These are phyloP conservation scores for Hyphopichia wangnamkhiaoensis DNA, from an alignment of 1,139 yeast genomes.

Conservation along the genomic window DNA sequence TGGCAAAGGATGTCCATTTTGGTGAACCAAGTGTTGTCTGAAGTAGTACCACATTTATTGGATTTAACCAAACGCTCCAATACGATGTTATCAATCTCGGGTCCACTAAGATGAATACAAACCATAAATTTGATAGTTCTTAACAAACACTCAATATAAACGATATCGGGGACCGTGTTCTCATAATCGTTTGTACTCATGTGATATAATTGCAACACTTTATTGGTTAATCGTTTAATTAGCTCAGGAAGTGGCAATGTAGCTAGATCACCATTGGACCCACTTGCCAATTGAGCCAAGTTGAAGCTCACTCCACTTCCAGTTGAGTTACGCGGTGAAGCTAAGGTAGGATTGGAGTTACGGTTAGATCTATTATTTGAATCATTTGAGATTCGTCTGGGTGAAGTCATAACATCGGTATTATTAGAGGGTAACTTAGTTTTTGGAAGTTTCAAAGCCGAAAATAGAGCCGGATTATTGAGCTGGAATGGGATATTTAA, in stretches of 20 bases:
- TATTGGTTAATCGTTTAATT: constrained; percentile 44
- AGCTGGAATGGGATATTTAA: constrained; percentile 61
- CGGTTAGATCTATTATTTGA: constrained; percentile 8
- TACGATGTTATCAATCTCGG: constrained; percentile 45
- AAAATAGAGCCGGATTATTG: constrained; percentile 39
- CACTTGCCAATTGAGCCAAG: constrained; percentile 6
- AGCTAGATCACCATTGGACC: constrained; percentile 26
- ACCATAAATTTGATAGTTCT: constrained; percentile 66
- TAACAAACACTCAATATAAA: constrained; percentile 71
- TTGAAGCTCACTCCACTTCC: constrained; percentile 23
- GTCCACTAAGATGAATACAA: constrained; percentile 47
- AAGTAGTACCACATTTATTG: constrained; percentile 11
- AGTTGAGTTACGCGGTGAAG: constrained; percentile 37
- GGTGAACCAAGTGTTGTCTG: constrained; percentile 19
- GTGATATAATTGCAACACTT: constrained; percentile 59
- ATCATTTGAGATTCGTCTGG: constrained; percentile 22
- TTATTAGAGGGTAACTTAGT: constrained; percentile 22
- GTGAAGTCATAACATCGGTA: constrained; percentile 13
- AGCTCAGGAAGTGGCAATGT: constrained; percentile 46
- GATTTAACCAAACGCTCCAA: constrained; percentile 38
- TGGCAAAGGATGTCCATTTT: constrained; percentile 51
- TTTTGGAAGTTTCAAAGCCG: constrained; percentile 29
- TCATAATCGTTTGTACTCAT: constrained; percentile 60
- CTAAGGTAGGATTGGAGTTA: constrained; percentile 7
- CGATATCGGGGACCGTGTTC: constrained; percentile 81